Evolutionary conservation across 306 rosid genomes (phyloP).

Genomic region (Malus orientalis): DNA sequence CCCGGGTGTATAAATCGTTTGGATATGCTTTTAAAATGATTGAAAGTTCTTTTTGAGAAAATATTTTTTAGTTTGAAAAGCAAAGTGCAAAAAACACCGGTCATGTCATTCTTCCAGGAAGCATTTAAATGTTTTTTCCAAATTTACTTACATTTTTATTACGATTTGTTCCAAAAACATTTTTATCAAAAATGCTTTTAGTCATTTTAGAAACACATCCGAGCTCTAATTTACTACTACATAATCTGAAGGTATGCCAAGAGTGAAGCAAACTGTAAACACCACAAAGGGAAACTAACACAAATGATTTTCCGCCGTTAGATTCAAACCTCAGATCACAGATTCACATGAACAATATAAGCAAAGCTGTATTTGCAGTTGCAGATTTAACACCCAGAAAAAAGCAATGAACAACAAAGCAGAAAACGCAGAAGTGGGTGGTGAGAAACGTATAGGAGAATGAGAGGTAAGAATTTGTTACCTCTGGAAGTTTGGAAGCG

Average conservation of each 20-base stretch:
- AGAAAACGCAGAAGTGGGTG: neutral
- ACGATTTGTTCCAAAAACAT: fast-evolving
- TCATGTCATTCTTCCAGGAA: fast-evolving
- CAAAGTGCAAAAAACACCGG: no score
- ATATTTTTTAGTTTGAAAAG: no score
- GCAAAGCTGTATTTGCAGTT: neutral
- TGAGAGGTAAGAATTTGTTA: neutral
- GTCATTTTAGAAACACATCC: no score
- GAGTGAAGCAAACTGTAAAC: neutral
- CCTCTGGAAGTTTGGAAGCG: slow-evolving; percentile 28
- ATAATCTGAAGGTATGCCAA: neutral
- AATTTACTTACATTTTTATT: no score
- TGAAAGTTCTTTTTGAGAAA: no score
- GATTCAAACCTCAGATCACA: neutral
- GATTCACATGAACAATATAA: neutral
- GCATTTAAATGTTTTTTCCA: no score
- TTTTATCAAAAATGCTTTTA: no score
- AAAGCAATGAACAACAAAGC: neutral
- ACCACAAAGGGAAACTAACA: neutral
- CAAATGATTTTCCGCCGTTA: neutral
- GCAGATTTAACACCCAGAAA: neutral
- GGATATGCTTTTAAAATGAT: no score
- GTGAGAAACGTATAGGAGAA: neutral
- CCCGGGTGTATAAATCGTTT: no score
- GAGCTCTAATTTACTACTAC: neutral